These are phyloP conservation scores for Xerocomellus chrysenteron DNA, from an alignment of 768 basidiomycete species.

Conservation along the genomic window DNA sequence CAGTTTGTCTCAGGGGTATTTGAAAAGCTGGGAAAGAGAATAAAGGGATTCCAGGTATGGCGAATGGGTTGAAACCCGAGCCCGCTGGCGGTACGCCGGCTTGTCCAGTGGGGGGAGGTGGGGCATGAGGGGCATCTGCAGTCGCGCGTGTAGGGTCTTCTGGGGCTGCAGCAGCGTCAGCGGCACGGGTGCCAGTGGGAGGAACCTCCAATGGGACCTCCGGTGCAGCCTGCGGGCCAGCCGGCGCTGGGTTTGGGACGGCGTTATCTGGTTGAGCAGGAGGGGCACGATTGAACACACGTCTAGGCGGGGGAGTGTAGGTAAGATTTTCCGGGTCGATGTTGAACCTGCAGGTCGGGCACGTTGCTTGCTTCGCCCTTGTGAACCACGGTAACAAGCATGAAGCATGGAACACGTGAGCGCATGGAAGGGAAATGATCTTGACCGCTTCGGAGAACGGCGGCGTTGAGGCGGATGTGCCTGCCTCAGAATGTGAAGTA, in stretches of 20 bases:
- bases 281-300: slow-evolving; percentile 12
- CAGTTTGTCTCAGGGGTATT: slow-evolving; percentile 21
- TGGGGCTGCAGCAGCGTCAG: slow-evolving; percentile 1
- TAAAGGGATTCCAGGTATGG: slow-evolving; percentile 26
- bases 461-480: slow-evolving; percentile 3
- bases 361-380: slow-evolving; percentile 73
- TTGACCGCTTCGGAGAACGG: slow-evolving; percentile 31
- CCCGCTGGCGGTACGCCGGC: slow-evolving; percentile 2
- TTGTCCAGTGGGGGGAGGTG: slow-evolving; percentile 5
- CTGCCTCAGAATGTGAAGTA: slow-evolving; percentile 12
- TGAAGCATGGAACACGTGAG: slow-evolving; percentile 77
- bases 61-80: slow-evolving; percentile 20
- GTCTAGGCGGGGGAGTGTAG: slow-evolving; percentile 30
- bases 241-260: slow-evolving; percentile 14
- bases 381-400: slow-evolving; percentile 86
- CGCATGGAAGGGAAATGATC: slow-evolving; percentile 73
- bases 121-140: slow-evolving; percentile 2
- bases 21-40: slow-evolving; percentile 28
- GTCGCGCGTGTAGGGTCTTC: neutral
- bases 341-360: slow-evolving; percentile 81
- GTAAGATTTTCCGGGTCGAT: slow-evolving; percentile 79
- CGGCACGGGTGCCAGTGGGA: neutral
- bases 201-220: slow-evolving; percentile 6
- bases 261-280: slow-evolving; percentile 13
- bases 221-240: slow-evolving; percentile 3